These are phyloP conservation scores for Paramecium bursaria DNA, from an alignment of 73 alveolate genomes.

Conservation along the genomic window DNA sequence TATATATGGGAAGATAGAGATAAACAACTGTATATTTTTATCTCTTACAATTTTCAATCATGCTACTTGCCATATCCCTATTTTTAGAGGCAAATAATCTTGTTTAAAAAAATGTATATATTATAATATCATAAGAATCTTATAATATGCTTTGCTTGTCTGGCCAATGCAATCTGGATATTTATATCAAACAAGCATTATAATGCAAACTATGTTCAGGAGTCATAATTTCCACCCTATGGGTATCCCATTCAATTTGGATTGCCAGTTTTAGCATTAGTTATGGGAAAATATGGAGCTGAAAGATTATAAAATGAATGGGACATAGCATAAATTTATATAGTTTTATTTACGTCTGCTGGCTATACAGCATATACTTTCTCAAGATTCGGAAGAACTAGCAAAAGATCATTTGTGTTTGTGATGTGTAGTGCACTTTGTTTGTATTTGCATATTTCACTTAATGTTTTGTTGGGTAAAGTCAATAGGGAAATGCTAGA, in stretches of 20 bases:
- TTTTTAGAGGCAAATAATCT: neutral
- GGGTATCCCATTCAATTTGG: too few relatives aligned
- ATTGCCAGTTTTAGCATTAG: neutral
- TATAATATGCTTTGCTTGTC: neutral
- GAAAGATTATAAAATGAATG: too few relatives aligned
- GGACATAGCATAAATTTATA: too few relatives aligned
- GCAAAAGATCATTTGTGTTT: neutral
- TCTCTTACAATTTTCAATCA: too few relatives aligned
- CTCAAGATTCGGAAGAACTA: neutral
- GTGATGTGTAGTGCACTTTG: too few relatives aligned
- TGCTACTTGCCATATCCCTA: neutral
- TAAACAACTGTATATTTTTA: neutral
- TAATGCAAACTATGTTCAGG: neutral
- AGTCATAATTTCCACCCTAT: neutral
- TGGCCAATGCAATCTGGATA: neutral
- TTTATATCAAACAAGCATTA: neutral
- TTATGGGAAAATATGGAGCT: neutral
- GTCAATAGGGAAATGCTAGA: neutral
- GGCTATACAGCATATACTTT: neutral
- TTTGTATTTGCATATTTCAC: too few relatives aligned
- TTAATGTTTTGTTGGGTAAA: neutral
- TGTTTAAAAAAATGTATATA: neutral
- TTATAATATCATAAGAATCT: neutral
- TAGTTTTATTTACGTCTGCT: neutral
- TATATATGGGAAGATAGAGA: too few relatives aligned